A percentile compares a stretch with the other conserved stretches of the same genome.
phyloP scores from a whole-genome alignment of 1,284 basidiomycete genomes.

The Puccinia horiana region DNA sequence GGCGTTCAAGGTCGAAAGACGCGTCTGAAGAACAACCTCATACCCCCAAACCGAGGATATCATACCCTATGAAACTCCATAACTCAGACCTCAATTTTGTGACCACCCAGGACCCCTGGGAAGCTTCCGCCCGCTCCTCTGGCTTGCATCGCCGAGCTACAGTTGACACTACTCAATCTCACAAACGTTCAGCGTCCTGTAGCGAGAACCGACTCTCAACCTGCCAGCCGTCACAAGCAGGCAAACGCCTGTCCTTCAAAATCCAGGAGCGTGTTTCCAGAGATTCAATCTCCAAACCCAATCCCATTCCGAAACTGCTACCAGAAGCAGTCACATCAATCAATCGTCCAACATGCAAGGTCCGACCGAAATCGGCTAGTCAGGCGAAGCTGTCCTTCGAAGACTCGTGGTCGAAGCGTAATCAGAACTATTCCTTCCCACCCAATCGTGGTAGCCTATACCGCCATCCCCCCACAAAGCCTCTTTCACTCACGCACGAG shows the following conservation, averaged over 20 bases:
- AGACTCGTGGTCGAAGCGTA: background rate
- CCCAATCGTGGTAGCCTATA: conserved; percentile 23
- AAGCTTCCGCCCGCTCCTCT: background rate
- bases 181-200: background rate
- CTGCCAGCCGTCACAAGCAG: background rate
- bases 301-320: background rate
- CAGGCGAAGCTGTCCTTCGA: background rate
- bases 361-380: background rate
- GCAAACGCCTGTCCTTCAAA: background rate
- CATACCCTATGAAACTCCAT: conserved; percentile 19
- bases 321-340: background rate
- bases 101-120: conserved; percentile 21
- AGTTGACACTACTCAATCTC: background rate
- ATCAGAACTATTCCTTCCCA: background rate
- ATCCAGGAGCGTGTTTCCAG: background rate
- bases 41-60: background rate
- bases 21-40: background rate
- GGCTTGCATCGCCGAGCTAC: conserved; percentile 1
- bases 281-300: background rate
- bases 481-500: background rate
- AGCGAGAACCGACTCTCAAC: background rate
- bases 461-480: background rate
- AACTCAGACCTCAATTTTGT: conserved; percentile 13
- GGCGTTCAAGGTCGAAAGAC: background rate
- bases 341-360: background rate